Evolutionary conservation across 169 alveolate genomes (phyloP).

Genomic region (Plasmodium sp.): DNA sequence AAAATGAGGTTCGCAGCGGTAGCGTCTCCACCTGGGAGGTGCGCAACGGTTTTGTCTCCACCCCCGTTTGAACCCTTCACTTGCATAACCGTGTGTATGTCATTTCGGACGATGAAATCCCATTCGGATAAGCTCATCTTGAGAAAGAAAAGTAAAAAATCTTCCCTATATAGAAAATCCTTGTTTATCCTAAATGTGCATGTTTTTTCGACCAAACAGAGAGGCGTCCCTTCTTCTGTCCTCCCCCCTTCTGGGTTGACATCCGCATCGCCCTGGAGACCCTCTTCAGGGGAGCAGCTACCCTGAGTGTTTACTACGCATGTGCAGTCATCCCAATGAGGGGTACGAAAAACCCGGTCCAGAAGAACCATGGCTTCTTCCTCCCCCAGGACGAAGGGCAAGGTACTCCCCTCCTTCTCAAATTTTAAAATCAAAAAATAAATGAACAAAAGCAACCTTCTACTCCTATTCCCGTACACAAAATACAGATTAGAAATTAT

Average conservation of each 20-base stretch:
- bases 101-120: not conserved
- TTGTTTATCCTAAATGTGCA: constrained; percentile 7
- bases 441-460: constrained; percentile 14
- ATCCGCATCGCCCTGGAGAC: not conserved
- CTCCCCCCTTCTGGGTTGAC: not conserved
- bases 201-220: not conserved
- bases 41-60: not conserved
- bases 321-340: not conserved
- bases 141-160: constrained; percentile 39
- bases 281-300: not conserved
- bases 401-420: not conserved
- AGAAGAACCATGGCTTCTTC: constrained; percentile 30
- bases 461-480: constrained; percentile 11
- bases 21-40: not conserved
- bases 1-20: constrained; percentile 15
- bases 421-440: constrained; percentile 43
- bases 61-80: not conserved
- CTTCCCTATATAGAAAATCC: constrained; percentile 38
- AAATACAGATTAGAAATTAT: constrained; percentile 36
- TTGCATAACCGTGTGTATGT: constrained; percentile 7
- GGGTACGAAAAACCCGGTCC: not conserved
- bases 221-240: not conserved
- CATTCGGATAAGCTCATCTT: constrained; percentile 13
- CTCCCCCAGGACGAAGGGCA: not conserved
- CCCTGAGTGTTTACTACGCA: not conserved